phyloP scores from a whole-genome alignment of 495 filamentous ascomycete species.

The Patellaria atrata region DNA sequence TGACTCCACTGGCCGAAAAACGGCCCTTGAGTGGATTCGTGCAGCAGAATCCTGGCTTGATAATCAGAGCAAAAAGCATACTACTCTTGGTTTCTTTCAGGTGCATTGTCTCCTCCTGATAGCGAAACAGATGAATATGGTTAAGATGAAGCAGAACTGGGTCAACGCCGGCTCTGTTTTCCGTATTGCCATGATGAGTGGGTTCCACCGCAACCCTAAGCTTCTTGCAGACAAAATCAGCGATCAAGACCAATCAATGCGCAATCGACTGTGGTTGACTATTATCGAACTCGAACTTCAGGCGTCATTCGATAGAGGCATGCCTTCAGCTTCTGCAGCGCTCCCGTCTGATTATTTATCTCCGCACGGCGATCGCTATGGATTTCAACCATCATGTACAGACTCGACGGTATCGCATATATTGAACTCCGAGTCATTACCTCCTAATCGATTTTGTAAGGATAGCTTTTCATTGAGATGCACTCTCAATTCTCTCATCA shows the following conservation, averaged over 20 bases:
- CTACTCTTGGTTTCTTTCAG: constrained; percentile 14
- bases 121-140: constrained; percentile 14
- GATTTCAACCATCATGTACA: too few species aligned
- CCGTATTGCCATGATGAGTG: constrained; percentile 12
- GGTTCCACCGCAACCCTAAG: constrained; percentile 13
- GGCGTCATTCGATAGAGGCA: constrained; percentile 12
- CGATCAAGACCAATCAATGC: constrained; percentile 17
- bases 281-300: constrained; percentile 16
- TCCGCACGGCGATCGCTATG: too few species aligned
- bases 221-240: constrained; percentile 6
- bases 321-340: too few species aligned
- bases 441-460: too few species aligned
- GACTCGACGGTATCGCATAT: too few species aligned
- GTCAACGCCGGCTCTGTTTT: constrained; percentile 9
- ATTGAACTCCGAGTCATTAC: too few species aligned
- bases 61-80: constrained; percentile 28
- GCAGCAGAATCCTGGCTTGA: constrained; percentile 26
- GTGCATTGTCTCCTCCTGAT: constrained; percentile 14
- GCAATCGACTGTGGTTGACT: constrained; percentile 14
- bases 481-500: too few species aligned
- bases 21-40: constrained; percentile 27
- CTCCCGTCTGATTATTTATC: too few species aligned
- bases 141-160: constrained; percentile 20
- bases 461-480: too few species aligned
- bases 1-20: constrained; percentile 27